Base-by-base conservation (phyloP, 805 yeast genomes). In the Kluyveromyces dobzhanskii region DNA sequence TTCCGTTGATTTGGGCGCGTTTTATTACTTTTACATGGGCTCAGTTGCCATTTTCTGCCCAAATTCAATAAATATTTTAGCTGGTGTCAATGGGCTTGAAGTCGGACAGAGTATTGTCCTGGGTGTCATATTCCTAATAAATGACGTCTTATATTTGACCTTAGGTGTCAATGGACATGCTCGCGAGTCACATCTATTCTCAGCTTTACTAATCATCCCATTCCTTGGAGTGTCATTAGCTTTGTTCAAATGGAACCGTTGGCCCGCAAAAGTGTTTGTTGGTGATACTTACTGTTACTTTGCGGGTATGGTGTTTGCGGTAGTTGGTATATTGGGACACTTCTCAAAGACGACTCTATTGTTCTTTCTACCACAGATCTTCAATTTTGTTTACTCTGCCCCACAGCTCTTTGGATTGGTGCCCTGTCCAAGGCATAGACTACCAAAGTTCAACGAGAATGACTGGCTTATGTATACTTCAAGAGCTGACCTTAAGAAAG, bases 231-330 rank as follows among this genome's bases (percentile, higher is more conserved):
- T 85, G 7, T 76, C 94, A 0, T 44, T 80, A 1, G 94, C 84
- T 0, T 64, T 92, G 40, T 73, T 84, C 49, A 76, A 74, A 49
- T 80, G 70, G 66, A 92, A 92, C 57, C 83, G 88, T 81, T 92
- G 70, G 66, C 98, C 98, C 0, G 86, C 98, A 0, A 65, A 65
- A 41, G 97, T 86, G 1, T 92, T 92, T 64, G 99, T 92, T 6
- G 99, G 99, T 23, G 99, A 92, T 57, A 90, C 98, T 0, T 92
- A 83, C 67, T 92, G 99, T 64, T 92, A 92, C 62, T 88, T 92
- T 61, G 86, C 95, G 18, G 99, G 99, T 3, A 92, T 92, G 98
- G 95, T 92, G 1, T 87, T 92, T 61, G 98, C 97, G 0, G 92
- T 88, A 19, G 95, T 85, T 23, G 97, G 97, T 1, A 92, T 92